Conservation (phyloP, 371 early-diverging fungal genomes). For the Mucor sp. region DNA sequence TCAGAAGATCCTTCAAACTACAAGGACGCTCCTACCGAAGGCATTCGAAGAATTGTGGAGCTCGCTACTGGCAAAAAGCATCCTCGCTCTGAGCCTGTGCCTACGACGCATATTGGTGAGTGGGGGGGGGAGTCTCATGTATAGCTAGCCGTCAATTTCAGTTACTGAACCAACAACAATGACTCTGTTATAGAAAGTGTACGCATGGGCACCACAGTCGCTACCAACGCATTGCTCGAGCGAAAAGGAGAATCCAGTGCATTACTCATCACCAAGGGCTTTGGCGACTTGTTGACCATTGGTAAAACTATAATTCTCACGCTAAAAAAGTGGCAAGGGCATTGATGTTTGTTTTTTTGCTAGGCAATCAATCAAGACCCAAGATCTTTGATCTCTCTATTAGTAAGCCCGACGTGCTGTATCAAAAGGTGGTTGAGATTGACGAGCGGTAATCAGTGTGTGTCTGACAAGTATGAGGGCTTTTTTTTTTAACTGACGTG, state of each 20-base stretch:
- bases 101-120: constrained; percentile 73
- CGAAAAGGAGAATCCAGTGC: constrained; percentile 89
- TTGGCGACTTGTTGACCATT: constrained; percentile 70
- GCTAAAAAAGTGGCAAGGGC: background rate
- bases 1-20: constrained; percentile 93
- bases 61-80: constrained; percentile 72
- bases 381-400: constrained; percentile 93
- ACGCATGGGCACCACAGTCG: constrained; percentile 97
- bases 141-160: no score
- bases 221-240: constrained; percentile 93
- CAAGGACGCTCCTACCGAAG: constrained; percentile 93
- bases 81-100: constrained; percentile 73
- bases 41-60: constrained; percentile 91
- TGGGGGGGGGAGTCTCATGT: no score
- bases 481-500: background rate
- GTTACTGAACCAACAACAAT: no score
- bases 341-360: background rate
- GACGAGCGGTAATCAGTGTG: constrained; percentile 86
- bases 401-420: constrained; percentile 81
- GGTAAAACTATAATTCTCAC: constrained; percentile 39
- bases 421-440: constrained; percentile 83
- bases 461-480: no score
- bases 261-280: constrained; percentile 90
- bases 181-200: constrained; percentile 63
- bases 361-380: constrained; percentile 93